Base-by-base conservation (phyloP, 768 basidiomycete species). In the Hydnomerulius pinastri region DNA sequence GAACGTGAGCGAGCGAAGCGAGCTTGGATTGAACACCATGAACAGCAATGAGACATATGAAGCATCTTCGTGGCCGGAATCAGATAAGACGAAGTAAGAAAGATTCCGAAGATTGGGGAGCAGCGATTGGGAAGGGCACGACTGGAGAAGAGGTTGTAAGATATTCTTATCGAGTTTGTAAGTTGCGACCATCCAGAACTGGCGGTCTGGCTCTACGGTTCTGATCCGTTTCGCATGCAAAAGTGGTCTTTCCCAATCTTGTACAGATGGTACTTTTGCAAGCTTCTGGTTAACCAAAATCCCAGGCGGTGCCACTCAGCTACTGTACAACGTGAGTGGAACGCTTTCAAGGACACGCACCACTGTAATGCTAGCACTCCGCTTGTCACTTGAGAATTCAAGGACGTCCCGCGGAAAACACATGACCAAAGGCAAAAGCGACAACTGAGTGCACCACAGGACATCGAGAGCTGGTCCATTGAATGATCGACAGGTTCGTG, bases 91-190 rank as follows among this genome's bases (percentile, higher is more conserved):
- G 1, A 48, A 15, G 10, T 50, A 51, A 4, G 29, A 33, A 25
- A 62, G 61, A 35, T 62, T 61, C 52, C 63, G 58, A 2, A 63
- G 58, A 35, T 60, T 63, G 15, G 54, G 58, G 20, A 62, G 54
- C 11, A 61, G 17, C 11, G 61, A 57, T 23, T 49, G 50, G 41
- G 52, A 53, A 2, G 60, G 60, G 15, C 61, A 62, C 3, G 61
- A 54, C 10, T 63, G 47, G n/a, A 57, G 28, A 33, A 62, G 58
- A 0, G 52, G 54, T 32, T 53, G 51, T 10, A 60, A n/a, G 13
- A 62, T 48, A 25, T 17, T 57, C 21, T 60, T 48, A 9, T 60
- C 58, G 0, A 63, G 47, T 1, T 29, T 40, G 37, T 57, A 6
- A 17, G 54, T 56, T 21, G 52, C 58, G 30, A 60, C 60, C 2